Conservation (phyloP, 2,329 filamentous ascomycete species). For the Raffaelea albimanens region DNA sequence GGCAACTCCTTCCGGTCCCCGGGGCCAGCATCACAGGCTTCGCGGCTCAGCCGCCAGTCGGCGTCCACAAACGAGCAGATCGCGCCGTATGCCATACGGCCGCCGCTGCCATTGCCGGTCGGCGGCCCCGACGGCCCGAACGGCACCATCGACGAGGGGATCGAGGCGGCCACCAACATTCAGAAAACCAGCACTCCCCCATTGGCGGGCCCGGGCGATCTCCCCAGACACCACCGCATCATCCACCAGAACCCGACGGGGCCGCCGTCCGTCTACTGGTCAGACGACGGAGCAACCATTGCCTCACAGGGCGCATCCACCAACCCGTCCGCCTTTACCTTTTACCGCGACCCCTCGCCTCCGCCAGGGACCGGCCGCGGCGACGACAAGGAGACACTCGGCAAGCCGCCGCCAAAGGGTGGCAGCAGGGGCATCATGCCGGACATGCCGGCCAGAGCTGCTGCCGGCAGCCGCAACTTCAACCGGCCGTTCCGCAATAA, state of each 20-base stretch:
- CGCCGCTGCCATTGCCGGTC: no score
- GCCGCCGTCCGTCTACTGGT: constrained; percentile 20
- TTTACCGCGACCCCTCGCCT: constrained; percentile 30
- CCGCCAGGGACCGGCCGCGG: constrained; percentile 15
- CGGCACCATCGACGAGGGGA: no score
- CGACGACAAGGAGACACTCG: neutral
- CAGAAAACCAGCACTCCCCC: neutral
- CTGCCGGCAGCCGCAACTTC: neutral
- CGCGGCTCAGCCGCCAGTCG: no score
- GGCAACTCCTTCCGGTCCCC: neutral
- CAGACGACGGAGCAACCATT: constrained; percentile 14
- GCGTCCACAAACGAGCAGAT: no score
- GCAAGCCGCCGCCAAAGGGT: neutral
- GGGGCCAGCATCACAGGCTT: neutral
- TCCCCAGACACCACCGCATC: neutral
- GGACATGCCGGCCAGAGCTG: constrained; percentile 11
- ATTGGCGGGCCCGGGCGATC: neutral
- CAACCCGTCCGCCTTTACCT: constrained; percentile 24
- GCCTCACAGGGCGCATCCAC: constrained; percentile 5
- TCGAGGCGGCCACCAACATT: no score
- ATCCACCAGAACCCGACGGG: constrained; percentile 3
- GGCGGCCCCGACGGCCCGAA: no score
- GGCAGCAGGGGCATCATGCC: neutral
- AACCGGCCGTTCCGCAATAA: no score
- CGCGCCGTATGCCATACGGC: no score